Evolutionary conservation across 2,329 filamentous ascomycete genomes (phyloP).

Genomic region (Dothistroma pini): DNA sequence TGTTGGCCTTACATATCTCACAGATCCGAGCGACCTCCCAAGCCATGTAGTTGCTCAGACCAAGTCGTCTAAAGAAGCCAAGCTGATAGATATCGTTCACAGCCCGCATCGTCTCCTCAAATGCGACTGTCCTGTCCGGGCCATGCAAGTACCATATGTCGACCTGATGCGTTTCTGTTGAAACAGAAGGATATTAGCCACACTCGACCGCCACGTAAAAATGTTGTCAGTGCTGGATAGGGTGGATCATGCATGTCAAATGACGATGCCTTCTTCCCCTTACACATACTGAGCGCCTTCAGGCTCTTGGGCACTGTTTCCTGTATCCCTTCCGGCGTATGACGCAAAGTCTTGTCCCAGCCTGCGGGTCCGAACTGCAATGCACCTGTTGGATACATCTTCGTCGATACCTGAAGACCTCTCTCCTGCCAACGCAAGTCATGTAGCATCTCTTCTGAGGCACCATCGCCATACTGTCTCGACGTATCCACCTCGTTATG

Average conservation of each 20-base stretch:
- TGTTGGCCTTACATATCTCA: constrained; percentile 64
- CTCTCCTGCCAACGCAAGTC: background rate
- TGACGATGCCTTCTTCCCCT: no score
- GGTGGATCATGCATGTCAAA: no score
- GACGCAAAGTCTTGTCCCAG: background rate
- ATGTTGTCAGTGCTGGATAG: no score
- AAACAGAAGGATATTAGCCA: no score
- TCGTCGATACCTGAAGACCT: background rate
- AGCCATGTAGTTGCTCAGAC: constrained; percentile 76
- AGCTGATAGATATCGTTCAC: constrained; percentile 75
- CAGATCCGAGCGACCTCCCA: constrained; percentile 82
- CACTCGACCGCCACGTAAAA: no score
- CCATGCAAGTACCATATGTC: constrained; percentile 76
- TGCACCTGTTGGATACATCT: background rate
- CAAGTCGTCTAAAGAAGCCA: constrained; percentile 75
- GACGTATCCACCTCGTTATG: constrained; percentile 3
- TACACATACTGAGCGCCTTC: constrained; percentile 54
- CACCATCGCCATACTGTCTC: background rate
- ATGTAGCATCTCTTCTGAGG: background rate
- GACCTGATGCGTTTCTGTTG: constrained; percentile 56
- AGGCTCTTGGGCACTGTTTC: constrained; percentile 63
- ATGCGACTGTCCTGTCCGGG: constrained; percentile 55
- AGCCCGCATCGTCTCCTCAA: constrained; percentile 71
- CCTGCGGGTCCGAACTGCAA: background rate
- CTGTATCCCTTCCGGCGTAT: constrained; percentile 38